These are phyloP conservation scores for Fallopia convolvulus DNA, from an alignment of 148 eudicot genomes.

Conservation along the genomic window DNA sequence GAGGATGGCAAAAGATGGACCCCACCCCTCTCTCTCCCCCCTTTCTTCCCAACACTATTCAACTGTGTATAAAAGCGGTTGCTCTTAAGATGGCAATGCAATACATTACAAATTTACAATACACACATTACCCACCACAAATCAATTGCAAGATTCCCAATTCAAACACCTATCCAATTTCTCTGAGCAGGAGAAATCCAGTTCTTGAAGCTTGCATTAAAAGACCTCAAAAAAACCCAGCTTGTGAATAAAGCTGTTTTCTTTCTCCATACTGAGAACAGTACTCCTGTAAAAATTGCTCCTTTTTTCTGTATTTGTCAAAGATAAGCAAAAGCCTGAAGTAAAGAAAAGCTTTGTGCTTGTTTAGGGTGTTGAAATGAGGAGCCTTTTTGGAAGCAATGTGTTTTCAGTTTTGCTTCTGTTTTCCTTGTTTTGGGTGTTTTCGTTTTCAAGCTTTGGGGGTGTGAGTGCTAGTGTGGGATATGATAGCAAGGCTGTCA, in stretches of 20 bases:
- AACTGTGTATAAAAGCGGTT: neutral
- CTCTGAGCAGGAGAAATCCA: too few species aligned
- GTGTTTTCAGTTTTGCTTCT: neutral
- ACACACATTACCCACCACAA: neutral
- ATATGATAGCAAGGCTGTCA: slow-evolving; percentile 61
- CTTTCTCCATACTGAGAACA: neutral
- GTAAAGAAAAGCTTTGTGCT: neutral
- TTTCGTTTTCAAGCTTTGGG: slow-evolving; percentile 29
- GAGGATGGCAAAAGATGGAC: neutral
- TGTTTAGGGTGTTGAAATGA: neutral
- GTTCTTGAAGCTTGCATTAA: neutral
- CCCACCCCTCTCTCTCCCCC: slow-evolving; percentile 2
- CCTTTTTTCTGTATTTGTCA: neutral
- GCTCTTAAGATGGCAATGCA: neutral
- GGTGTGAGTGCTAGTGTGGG: slow-evolving; percentile 48
- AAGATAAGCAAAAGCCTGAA: neutral
- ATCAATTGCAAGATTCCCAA: slow-evolving; percentile 4
- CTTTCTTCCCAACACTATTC: neutral
- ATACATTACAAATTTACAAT: neutral
- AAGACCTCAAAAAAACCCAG: neutral
- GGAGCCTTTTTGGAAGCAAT: slow-evolving; percentile 6
- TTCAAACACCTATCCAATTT: neutral
- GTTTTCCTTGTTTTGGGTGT: slow-evolving; percentile 21
- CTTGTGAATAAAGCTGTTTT: neutral
- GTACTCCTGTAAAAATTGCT: neutral